Conservation (phyloP, 306 rosid species). For the Vachellia pachyceras region DNA sequence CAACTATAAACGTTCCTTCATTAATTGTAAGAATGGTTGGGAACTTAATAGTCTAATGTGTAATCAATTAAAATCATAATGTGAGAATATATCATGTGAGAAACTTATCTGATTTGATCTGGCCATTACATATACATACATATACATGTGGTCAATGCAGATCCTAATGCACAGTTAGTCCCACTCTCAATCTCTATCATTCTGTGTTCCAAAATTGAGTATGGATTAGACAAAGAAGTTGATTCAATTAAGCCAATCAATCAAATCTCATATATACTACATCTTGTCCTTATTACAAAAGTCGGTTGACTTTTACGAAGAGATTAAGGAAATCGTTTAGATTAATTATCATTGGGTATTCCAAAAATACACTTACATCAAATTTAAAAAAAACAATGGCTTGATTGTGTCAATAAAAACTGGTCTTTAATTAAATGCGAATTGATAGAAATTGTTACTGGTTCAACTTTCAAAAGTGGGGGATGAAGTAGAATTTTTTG, state of each 20-base stretch:
- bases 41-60: background rate
- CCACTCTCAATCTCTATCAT: background rate
- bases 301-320: too few relatives aligned
- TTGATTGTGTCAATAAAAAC: too few relatives aligned
- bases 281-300: too few relatives aligned
- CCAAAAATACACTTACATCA: too few relatives aligned
- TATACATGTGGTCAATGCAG: background rate
- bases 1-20: background rate
- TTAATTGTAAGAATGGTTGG: background rate
- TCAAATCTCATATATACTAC: background rate
- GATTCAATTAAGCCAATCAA: background rate
- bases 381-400: too few relatives aligned
- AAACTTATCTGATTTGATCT: background rate
- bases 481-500: too few relatives aligned
- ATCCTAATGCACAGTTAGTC: background rate
- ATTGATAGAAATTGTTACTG: too few relatives aligned
- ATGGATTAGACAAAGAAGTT: conserved; percentile 14
- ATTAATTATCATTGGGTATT: too few relatives aligned
- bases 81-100: background rate
- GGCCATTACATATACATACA: too few relatives aligned
- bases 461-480: too few relatives aligned
- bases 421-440: too few relatives aligned
- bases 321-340: too few relatives aligned
- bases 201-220: background rate
- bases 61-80: background rate